phyloP scores from a whole-genome alignment of 495 filamentous ascomycete species.

The Penicillium pulvis region DNA sequence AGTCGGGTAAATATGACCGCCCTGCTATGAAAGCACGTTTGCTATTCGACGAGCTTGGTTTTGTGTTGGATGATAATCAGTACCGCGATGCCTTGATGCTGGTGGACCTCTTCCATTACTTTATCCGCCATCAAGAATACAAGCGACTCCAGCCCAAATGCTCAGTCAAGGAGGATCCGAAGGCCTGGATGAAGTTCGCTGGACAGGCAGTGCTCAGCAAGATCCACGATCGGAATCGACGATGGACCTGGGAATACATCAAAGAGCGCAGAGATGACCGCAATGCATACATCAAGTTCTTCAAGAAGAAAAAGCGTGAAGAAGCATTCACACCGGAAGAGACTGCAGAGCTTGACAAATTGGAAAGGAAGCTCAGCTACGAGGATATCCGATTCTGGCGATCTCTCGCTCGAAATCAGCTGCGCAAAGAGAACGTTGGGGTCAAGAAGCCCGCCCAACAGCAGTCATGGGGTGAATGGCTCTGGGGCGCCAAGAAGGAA shows the following conservation, averaged over 20 bases:
- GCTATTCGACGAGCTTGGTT: conserved; percentile 92
- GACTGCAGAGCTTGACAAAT: conserved; percentile 65
- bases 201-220: conserved; percentile 84
- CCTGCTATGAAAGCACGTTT: conserved; percentile 90
- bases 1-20: conserved; percentile 75
- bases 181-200: conserved; percentile 89
- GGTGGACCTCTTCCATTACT: conserved; percentile 97
- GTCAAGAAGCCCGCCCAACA: conserved; percentile 64
- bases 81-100: conserved; percentile 98
- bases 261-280: conserved; percentile 89
- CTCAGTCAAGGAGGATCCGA: conserved; percentile 84
- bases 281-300: conserved; percentile 83
- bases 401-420: conserved; percentile 88
- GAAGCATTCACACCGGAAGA: conserved; percentile 72
- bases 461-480: conserved; percentile 86
- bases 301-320: conserved; percentile 88
- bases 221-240: conserved; percentile 87
- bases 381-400: conserved; percentile 98
- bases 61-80: conserved; percentile 93
- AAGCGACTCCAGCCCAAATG: conserved; percentile 88
- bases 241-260: conserved; percentile 95
- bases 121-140: conserved; percentile 96
- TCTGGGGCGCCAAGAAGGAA: conserved; percentile 78
- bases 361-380: conserved; percentile 89
- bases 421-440: conserved; percentile 90